These are phyloP conservation scores for Apiospora sp. DNA, from an alignment of 2,329 filamentous ascomycete species.

Conservation along the genomic window DNA sequence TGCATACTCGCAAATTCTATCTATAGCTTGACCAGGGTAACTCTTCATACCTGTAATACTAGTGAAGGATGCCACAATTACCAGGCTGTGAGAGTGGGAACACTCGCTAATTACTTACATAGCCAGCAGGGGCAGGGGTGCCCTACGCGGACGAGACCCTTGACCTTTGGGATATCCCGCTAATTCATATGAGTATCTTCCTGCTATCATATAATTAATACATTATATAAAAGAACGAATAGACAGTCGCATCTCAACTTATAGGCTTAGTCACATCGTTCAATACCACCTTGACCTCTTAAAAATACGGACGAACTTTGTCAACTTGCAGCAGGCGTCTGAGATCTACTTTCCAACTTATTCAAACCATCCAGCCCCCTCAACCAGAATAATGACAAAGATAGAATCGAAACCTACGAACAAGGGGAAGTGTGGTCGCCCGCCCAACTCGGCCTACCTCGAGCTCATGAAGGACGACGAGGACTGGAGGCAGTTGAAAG, in stretches of 20 bases:
- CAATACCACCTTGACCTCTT: not conserved
- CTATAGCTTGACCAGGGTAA: not conserved
- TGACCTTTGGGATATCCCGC: not conserved
- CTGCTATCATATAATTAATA: not conserved
- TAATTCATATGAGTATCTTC: not conserved
- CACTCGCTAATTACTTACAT: too few relatives aligned
- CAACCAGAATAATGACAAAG: not conserved
- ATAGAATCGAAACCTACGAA: not conserved
- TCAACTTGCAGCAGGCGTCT: too few relatives aligned
- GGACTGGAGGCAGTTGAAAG: conserved; percentile 11
- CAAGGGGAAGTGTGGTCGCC: not conserved
- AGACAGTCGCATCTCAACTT: not conserved
- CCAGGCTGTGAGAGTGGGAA: not conserved
- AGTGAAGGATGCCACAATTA: not conserved
- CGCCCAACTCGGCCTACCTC: not conserved
- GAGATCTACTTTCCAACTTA: not conserved
- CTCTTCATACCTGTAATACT: not conserved
- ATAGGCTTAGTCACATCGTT: not conserved
- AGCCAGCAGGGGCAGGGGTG: not conserved
- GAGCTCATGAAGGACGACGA: conserved; percentile 13
- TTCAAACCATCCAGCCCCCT: too few relatives aligned
- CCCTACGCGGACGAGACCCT: not conserved
- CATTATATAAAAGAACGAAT: not conserved
- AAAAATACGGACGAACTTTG: not conserved
- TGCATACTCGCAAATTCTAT: not conserved